phyloP scores from a whole-genome alignment of 2,329 filamentous ascomycete species.

The Scolecobasidium constrictum region DNA sequence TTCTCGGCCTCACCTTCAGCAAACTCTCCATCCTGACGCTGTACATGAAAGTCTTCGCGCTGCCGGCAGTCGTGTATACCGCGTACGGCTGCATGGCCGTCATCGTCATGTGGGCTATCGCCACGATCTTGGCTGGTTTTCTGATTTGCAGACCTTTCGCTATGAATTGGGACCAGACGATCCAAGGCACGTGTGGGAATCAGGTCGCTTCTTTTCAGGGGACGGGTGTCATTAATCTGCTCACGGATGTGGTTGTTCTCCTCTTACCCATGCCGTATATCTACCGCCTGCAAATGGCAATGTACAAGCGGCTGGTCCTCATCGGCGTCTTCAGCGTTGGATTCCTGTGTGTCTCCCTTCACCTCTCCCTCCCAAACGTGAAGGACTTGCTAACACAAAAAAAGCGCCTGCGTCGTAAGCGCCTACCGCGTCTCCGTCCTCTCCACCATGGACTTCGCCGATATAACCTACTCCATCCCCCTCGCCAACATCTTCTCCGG shows the following conservation, averaged over 20 bases:
- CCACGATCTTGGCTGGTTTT: too few species aligned
- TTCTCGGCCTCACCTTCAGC: too few species aligned
- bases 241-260: slow-evolving; percentile 15
- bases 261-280: slow-evolving; percentile 16
- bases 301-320: slow-evolving; percentile 13
- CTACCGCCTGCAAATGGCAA: slow-evolving; percentile 11
- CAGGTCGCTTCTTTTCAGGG: slow-evolving; percentile 14
- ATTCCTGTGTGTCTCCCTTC: slow-evolving; percentile 12
- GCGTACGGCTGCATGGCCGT: too few species aligned
- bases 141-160: too few species aligned
- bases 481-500: slow-evolving; percentile 16
- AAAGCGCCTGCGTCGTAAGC: slow-evolving; percentile 17
- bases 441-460: slow-evolving; percentile 11
- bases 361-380: too few species aligned
- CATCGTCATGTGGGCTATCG: too few species aligned
- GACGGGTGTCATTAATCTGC: slow-evolving; percentile 14
- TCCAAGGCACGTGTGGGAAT: slow-evolving; percentile 15
- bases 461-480: slow-evolving; percentile 15
- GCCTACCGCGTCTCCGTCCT: slow-evolving; percentile 16
- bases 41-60: too few species aligned
- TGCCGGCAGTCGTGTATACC: too few species aligned
- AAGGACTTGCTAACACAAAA: neutral
- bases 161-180: too few species aligned
- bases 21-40: too few species aligned
- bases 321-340: slow-evolving; percentile 15